Evolutionary conservation across 129 eudicot species (phyloP).

Genomic region (Lonicera japonica): DNA sequence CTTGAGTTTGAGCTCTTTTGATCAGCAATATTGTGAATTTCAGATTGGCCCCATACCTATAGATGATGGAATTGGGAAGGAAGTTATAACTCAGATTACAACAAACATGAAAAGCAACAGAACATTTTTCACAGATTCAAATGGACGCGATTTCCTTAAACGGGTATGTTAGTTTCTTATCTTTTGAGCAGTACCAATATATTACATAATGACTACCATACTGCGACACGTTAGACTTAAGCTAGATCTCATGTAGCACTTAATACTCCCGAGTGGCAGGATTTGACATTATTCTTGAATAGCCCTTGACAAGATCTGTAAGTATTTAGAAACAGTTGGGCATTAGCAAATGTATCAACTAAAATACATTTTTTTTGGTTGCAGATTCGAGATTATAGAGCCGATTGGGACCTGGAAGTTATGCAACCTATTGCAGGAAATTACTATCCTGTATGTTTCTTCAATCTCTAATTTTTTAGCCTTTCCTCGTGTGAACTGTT

Average conservation of each 20-base stretch:
- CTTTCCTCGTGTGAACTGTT: too few species aligned
- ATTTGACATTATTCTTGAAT: neutral
- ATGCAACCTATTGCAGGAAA: slow-evolving; percentile 52
- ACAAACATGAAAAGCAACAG: slow-evolving; percentile 24
- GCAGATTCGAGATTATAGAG: slow-evolving; percentile 51
- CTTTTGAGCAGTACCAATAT: neutral
- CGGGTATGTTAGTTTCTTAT: slow-evolving; percentile 16
- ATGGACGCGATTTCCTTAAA: slow-evolving; percentile 40
- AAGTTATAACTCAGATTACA: slow-evolving; percentile 26
- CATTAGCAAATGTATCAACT: neutral
- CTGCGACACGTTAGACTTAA: too few species aligned
- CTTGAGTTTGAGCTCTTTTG: neutral
- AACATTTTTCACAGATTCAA: slow-evolving; percentile 44
- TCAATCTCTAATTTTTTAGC: too few species aligned
- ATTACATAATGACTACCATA: neutral
- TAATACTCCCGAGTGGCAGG: neutral
- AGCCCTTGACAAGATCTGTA: too few species aligned
- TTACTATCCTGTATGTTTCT: slow-evolving; percentile 46
- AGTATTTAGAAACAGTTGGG: neutral
- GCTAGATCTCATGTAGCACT: neutral
- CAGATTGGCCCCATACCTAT: slow-evolving; percentile 41
- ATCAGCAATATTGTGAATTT: neutral
- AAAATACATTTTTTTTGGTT: neutral
- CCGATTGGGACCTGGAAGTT: slow-evolving; percentile 56
- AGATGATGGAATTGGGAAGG: slow-evolving; percentile 34